Conservation (phyloP, 192 early-diverging fungal species). For the Coemansia sp. region DNA sequence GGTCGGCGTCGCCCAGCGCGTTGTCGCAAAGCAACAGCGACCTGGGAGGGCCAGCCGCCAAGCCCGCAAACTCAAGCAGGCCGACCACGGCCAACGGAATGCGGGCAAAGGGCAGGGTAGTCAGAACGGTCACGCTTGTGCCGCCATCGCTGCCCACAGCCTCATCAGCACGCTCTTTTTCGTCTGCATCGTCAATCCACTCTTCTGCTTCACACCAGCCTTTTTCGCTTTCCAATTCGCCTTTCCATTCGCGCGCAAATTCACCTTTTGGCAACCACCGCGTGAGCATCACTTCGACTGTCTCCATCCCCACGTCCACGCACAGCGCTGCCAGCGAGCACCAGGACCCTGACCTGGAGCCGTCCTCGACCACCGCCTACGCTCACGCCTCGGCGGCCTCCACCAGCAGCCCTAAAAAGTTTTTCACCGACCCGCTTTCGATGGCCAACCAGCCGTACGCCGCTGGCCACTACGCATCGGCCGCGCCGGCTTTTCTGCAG, state of each 20-base stretch:
- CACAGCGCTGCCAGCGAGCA: conserved; percentile 8
- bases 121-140: conserved; percentile 22
- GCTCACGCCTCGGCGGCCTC: not conserved
- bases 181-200: conserved; percentile 28
- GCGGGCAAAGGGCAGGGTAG: conserved; percentile 19
- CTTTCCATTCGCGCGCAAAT: conserved; percentile 11
- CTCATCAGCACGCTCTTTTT: conserved; percentile 24
- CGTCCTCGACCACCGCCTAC: conserved; percentile 1
- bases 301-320: conserved; percentile 5
- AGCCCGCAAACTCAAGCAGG: not conserved
- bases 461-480: not conserved
- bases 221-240: conserved; percentile 9
- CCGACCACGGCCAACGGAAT: not conserved
- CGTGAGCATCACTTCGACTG: conserved; percentile 13
- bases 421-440: not conserved
- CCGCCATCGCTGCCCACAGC: conserved; percentile 18
- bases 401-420: not conserved
- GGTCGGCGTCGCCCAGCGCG: conserved; percentile 4
- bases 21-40: conserved; percentile 11
- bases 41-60: not conserved
- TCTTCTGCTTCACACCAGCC: conserved; percentile 25
- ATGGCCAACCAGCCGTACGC: conserved; percentile 9
- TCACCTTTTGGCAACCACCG: conserved; percentile 18
- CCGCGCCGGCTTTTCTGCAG: conserved; percentile 4
- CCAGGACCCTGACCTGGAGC: not conserved